These are phyloP conservation scores for Phytophthora colocasiae DNA, from an alignment of 352 stramenopile species.

Conservation along the genomic window DNA sequence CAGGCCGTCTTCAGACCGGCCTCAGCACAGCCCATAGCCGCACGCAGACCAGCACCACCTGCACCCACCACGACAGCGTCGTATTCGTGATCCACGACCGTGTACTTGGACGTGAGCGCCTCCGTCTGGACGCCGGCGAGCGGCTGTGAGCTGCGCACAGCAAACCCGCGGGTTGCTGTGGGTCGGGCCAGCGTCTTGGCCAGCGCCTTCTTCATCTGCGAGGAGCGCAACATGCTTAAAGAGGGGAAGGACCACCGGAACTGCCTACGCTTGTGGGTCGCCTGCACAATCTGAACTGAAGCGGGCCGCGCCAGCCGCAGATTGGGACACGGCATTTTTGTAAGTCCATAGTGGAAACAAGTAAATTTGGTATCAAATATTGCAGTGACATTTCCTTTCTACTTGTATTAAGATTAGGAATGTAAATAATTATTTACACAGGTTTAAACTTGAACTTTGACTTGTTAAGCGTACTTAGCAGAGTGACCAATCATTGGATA, in stretches of 20 bases:
- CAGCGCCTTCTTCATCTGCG: constrained; percentile 31
- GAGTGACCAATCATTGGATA: not conserved
- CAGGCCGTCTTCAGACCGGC: constrained; percentile 97
- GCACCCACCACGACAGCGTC: constrained; percentile 97
- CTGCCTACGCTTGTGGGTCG: not conserved
- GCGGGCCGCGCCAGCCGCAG: constrained; percentile 5
- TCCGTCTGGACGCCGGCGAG: constrained; percentile 37
- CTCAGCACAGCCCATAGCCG: constrained; percentile 93
- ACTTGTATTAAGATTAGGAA: too few species aligned
- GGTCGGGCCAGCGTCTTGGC: constrained; percentile 20
- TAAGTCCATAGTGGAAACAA: constrained; percentile 1
- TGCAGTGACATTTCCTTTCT: too few species aligned
- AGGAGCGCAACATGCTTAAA: constrained; percentile 37
- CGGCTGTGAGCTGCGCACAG: constrained; percentile 34
- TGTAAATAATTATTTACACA: not conserved
- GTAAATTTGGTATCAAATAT: too few species aligned
- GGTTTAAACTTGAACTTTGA: constrained; percentile 2
- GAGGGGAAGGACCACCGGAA: constrained; percentile 29
- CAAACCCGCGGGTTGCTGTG: constrained; percentile 27
- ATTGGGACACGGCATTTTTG: not conserved
- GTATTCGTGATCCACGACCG: constrained; percentile 96
- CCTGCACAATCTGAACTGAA: constrained; percentile 24
- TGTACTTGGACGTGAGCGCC: constrained; percentile 64
- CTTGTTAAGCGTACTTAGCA: constrained; percentile 1
- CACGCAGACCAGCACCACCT: constrained; percentile 93